phyloP scores from a whole-genome alignment of 2,329 filamentous ascomycete species.

The Stagonosporopsis tanaceti region DNA sequence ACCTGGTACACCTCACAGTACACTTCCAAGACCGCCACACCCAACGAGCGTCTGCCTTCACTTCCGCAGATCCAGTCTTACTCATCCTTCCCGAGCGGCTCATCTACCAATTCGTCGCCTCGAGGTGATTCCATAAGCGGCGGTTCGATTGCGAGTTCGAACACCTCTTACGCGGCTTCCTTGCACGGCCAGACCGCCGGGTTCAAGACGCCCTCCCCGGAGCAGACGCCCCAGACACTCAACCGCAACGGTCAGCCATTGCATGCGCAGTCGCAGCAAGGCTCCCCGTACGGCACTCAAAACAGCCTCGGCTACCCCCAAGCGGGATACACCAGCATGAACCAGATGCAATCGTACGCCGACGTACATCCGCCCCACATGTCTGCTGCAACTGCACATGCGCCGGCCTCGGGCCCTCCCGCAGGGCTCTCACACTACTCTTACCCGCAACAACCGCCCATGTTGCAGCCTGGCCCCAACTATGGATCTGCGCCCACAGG shows the following conservation, averaged over 20 bases:
- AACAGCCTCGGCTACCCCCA: slow-evolving; percentile 49
- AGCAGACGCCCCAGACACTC: slow-evolving; percentile 61
- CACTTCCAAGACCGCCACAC: slow-evolving; percentile 69
- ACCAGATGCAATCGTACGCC: slow-evolving; percentile 81
- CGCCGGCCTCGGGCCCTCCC: slow-evolving; percentile 79
- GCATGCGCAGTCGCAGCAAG: slow-evolving; percentile 50
- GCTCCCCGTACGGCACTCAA: slow-evolving; percentile 51
- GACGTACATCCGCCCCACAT: slow-evolving; percentile 82
- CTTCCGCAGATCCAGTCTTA: slow-evolving; percentile 73
- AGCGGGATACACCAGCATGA: slow-evolving; percentile 70
- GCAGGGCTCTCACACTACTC: slow-evolving; percentile 77
- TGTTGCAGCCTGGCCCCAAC: slow-evolving; percentile 75
- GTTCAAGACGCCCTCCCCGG: slow-evolving; percentile 80
- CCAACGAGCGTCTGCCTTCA: slow-evolving; percentile 77
- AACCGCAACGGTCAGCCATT: slow-evolving; percentile 46
- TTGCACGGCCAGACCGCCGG: slow-evolving; percentile 62
- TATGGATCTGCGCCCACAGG: slow-evolving; percentile 68
- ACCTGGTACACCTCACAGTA: slow-evolving; percentile 75
- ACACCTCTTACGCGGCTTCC: slow-evolving; percentile 65
- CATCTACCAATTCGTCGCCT: slow-evolving; percentile 76
- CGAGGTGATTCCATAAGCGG: slow-evolving; percentile 77
- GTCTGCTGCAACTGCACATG: slow-evolving; percentile 76
- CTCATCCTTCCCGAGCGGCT: slow-evolving; percentile 57
- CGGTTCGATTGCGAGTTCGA: slow-evolving; percentile 62
- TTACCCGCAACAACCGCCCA: slow-evolving; percentile 72